Evolutionary conservation across 2,329 filamentous ascomycete species (phyloP).

Genomic region (Aspergillus thermomutatus): DNA sequence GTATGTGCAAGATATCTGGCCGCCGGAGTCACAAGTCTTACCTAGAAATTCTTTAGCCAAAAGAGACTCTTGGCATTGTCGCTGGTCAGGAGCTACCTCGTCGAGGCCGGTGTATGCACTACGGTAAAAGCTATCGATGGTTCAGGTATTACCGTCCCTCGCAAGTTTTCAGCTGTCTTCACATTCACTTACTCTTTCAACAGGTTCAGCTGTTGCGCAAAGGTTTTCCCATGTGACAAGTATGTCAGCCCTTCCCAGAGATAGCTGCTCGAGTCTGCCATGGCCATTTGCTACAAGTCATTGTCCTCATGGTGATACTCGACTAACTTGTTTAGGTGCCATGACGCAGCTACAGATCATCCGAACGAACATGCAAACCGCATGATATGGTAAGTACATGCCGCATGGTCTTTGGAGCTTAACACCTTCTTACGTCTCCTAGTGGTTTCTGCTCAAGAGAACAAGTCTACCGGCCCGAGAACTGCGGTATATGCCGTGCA

Average conservation of each 20-base stretch:
- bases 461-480: conserved; percentile 73
- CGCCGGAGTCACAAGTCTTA: not conserved
- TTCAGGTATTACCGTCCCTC: conserved; percentile 42
- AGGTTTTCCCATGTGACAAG: conserved; percentile 57
- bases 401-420: not conserved
- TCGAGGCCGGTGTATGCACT: conserved; percentile 53
- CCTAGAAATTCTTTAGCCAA: conserved; percentile 28
- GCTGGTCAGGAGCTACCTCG: conserved; percentile 53
- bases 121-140: conserved; percentile 55
- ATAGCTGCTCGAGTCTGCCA: not conserved
- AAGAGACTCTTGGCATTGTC: conserved; percentile 53
- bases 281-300: not conserved
- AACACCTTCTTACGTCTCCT: not conserved
- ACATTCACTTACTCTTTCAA: conserved; percentile 4
- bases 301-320: not conserved
- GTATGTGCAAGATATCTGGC: conserved; percentile 23
- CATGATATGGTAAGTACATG: conserved; percentile 64
- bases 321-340: conserved; percentile 53
- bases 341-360: conserved; percentile 69
- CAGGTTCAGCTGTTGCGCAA: conserved; percentile 56
- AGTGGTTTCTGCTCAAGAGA: conserved; percentile 73
- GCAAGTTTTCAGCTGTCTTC: not conserved
- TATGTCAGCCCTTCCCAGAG: conserved; percentile 25
- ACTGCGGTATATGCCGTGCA: conserved; percentile 70
- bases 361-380: conserved; percentile 76